Evolutionary conservation across 495 filamentous ascomycete genomes (phyloP), one percentile per base, ranked within the genome.

Genomic region (Neurospora intermedia): DNA sequence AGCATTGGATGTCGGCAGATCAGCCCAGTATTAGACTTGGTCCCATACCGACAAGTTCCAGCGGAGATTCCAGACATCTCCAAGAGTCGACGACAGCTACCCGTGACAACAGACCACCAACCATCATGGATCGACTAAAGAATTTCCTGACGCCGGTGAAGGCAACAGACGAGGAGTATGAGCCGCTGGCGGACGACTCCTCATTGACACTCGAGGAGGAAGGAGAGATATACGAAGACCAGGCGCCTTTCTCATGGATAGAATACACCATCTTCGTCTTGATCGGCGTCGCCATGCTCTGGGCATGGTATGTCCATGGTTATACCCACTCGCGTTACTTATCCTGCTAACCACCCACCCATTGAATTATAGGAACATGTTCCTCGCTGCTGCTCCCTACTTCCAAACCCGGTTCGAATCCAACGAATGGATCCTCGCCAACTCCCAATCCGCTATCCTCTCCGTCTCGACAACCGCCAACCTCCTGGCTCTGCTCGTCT

Each of bases 241-340:
- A 81, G 31, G 75, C 76, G 73, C 84, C 84, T n/a, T 92, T 93
- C 81, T 93, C 91, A 69, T 91, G 89, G 87, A 79, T 93, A 62
- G 91, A 95, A 78, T 99, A 99, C 84, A 82, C 80, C 70, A 87
- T 97, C 71, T 99, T 98, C 80, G 82, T 91, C 72, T 81, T 97
- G n/a, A 86, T 98, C 27, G 96, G 96, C 69, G 84, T 96, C 20
- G 91, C 94, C 27, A 98, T 97, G 96, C 86, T 98, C 73, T 98
- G 94, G 94, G 93, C 94, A 43, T 98, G 94, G 94, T 98, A 89
- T 78, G 90, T 80, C 69, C 48, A 45, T 74, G 71, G n/a, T n/a
- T n/a, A 31, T 69, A 15, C 35, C 11, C 10, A 39, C n/a, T 9
- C 20, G 10, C 11, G 35, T 2, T 38, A 38, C 46, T 9, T 4